A percentile compares a stretch with the other conserved stretches of the same genome.
Evolutionary conservation across 306 rosid species (phyloP).

Genomic region (Inga oerstediana): DNA sequence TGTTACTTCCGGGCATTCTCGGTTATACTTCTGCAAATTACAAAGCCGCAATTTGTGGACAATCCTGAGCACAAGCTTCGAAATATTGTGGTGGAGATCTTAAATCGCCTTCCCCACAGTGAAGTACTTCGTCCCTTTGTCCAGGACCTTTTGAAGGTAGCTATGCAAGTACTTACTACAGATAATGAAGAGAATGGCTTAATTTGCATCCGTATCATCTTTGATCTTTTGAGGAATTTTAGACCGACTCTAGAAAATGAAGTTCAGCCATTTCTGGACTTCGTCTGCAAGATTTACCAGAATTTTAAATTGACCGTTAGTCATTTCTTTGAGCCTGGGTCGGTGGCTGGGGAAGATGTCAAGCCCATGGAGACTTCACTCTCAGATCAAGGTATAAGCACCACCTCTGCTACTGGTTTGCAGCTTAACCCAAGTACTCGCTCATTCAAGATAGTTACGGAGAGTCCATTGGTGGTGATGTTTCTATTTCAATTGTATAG

Average conservation of each 20-base stretch:
- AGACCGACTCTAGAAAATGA: conserved; percentile 86
- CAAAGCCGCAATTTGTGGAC: conserved; percentile 86
- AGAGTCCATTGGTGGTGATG: conserved; percentile 98
- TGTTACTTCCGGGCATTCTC: conserved; percentile 91
- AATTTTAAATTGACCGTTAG: conserved; percentile 79
- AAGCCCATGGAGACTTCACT: conserved; percentile 81
- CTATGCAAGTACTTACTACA: conserved; percentile 90
- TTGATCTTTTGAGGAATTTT: conserved; percentile 93
- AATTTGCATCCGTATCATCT: conserved; percentile 86
- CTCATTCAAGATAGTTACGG: conserved; percentile 92
- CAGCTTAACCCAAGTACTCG: conserved; percentile 95
- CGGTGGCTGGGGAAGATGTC: conserved; percentile 62
- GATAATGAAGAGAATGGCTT: conserved; percentile 96
- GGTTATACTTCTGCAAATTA: conserved; percentile 63
- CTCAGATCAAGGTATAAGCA: conserved; percentile 60
- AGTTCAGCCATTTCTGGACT: conserved; percentile 95
- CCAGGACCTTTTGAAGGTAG: conserved; percentile 94
- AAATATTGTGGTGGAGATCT: conserved; percentile 89
- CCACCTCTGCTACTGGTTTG: conserved; percentile 54
- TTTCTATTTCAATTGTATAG: conserved; percentile 93
- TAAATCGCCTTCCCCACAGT: conserved; percentile 94
- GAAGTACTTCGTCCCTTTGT: conserved; percentile 98
- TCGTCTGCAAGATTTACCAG: conserved; percentile 91
- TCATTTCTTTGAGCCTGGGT: conserved; percentile 82
- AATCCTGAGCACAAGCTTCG: conserved; percentile 90